Base-by-base conservation (phyloP, 1,139 yeast species). In the Blastobotrys buckinghamii region DNA sequence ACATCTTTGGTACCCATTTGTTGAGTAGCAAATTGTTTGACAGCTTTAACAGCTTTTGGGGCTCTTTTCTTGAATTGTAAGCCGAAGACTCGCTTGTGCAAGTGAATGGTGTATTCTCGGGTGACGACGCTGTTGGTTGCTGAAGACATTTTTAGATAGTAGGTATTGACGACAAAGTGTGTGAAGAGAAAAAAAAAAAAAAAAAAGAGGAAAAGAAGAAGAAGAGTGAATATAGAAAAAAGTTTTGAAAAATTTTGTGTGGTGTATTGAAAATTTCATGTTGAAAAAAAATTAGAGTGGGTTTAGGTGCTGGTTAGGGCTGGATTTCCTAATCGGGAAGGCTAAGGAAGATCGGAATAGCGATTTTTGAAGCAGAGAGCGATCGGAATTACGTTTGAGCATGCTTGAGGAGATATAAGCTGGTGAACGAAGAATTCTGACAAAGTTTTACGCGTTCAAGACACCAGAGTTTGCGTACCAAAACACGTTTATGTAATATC, bases 101-200 rank as follows among this genome's bases (percentile, higher is more conserved):
- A 80, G 90, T 94, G 92, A 78, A 94, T 90, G 83, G 98, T 94
- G 89, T 94, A 94, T 81, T 94, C 99, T 79, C 99, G 96, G 75
- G 98, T 87, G 78, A 94, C 97, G 77, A 89, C 97, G 81, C 88
- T 88, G 76, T 88, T 81, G 77, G 97, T 97, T 5, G 24, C 24
- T 5, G 24, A 22, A 39, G 45, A 42, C 45, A 42, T 42, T 42
- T 12, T 34, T 42, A 13, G 30, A 8, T 12, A 29, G 29, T 42
- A 16, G 17, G 5, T 16, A 32, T 26, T 29, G 32, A 29, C 32
- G 32, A 29, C 32, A 13, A 29, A 17, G 38, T 35, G 38, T 12
- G n/a, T n/a, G n/a, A n/a, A 35, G 38, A 17, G 38, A 20, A 20
- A 17, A 9, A 35, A 13, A 29, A 29, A 10, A 29, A 29, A 29